Evolutionary conservation across 495 filamentous ascomycete species (phyloP).

Genomic region (Lasiosphaeris hirsuta): DNA sequence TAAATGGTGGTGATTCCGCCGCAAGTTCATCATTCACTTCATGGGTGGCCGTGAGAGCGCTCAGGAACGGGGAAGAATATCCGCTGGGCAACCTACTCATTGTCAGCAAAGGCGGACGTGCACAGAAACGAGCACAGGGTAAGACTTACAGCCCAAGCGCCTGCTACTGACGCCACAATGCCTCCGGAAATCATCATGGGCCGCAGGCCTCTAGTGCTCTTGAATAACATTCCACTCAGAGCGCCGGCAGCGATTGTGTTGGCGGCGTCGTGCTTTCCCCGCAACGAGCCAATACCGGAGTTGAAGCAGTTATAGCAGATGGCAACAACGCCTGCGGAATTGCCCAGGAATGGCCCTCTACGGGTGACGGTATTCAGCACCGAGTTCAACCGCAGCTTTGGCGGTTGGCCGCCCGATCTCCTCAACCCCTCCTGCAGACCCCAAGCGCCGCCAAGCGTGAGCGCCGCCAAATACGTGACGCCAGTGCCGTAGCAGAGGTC

Average conservation of each 20-base stretch:
- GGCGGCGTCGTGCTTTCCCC: conserved; percentile 86
- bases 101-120: conserved; percentile 3
- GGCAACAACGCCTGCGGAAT: conserved; percentile 89
- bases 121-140: not conserved
- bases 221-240: conserved; percentile 90
- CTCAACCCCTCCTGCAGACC: conserved; percentile 83
- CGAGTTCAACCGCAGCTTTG: conserved; percentile 86
- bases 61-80: conserved; percentile 28
- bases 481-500: conserved; percentile 98
- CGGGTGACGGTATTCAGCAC: conserved; percentile 90
- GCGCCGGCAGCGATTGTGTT: conserved; percentile 84
- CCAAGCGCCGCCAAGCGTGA: conserved; percentile 88
- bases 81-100: conserved; percentile 26
- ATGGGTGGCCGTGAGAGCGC: conserved; percentile 6
- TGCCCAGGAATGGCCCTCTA: conserved; percentile 93
- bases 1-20: not conserved
- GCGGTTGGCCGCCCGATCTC: conserved; percentile 69
- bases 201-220: conserved; percentile 83
- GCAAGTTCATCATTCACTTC: not conserved
- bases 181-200: conserved; percentile 91
- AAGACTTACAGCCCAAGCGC: conserved; percentile 78
- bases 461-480: conserved; percentile 80
- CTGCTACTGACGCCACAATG: conserved; percentile 80
- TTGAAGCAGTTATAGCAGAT: conserved; percentile 95
- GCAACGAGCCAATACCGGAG: conserved; percentile 76